phyloP scores from a whole-genome alignment of 1,284 basidiomycete species.

The Rhodotorula sp. region DNA sequence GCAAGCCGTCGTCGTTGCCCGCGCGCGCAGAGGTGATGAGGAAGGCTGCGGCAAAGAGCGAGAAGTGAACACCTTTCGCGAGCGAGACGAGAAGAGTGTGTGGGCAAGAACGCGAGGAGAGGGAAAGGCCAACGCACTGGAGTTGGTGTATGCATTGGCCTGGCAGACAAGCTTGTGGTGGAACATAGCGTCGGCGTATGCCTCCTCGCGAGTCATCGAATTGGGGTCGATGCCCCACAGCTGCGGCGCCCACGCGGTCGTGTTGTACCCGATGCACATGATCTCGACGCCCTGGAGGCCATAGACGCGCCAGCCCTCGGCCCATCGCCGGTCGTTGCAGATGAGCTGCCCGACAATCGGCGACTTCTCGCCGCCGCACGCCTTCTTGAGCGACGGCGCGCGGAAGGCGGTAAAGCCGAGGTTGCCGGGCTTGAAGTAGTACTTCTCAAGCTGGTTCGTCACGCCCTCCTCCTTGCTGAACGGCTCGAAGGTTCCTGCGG shows the following conservation, averaged over 20 bases:
- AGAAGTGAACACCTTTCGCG: too few species aligned
- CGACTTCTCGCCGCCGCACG: slow-evolving; percentile 33
- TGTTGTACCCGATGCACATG: slow-evolving; percentile 49
- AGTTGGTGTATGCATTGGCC: slow-evolving; percentile 48
- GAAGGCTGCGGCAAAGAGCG: slow-evolving; percentile 35
- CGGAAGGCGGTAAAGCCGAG: slow-evolving; percentile 48
- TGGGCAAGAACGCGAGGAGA: background rate
- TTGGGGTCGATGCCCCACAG: slow-evolving; percentile 48
- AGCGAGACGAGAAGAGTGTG: too few species aligned
- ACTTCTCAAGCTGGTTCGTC: slow-evolving; percentile 51
- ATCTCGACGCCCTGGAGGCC: slow-evolving; percentile 50
- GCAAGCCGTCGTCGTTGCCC: slow-evolving; percentile 46
- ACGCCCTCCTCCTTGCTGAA: slow-evolving; percentile 45
- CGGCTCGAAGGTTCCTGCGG: slow-evolving; percentile 38
- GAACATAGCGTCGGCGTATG: slow-evolving; percentile 48
- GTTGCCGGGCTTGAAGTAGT: slow-evolving; percentile 48
- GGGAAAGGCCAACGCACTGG: slow-evolving; percentile 30
- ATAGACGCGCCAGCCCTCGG: slow-evolving; percentile 48
- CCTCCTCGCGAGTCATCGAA: slow-evolving; percentile 44
- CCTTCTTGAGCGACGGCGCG: slow-evolving; percentile 42
- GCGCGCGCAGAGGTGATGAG: slow-evolving; percentile 47
- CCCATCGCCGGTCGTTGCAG: slow-evolving; percentile 50
- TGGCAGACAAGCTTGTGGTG: slow-evolving; percentile 50
- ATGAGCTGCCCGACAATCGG: slow-evolving; percentile 49
- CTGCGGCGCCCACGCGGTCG: slow-evolving; percentile 48